A percentile compares a stretch with the other conserved stretches of the same genome.
Evolutionary conservation across 202 grass and related monocot genomes (phyloP).

Genomic region (Setaria italica): DNA sequence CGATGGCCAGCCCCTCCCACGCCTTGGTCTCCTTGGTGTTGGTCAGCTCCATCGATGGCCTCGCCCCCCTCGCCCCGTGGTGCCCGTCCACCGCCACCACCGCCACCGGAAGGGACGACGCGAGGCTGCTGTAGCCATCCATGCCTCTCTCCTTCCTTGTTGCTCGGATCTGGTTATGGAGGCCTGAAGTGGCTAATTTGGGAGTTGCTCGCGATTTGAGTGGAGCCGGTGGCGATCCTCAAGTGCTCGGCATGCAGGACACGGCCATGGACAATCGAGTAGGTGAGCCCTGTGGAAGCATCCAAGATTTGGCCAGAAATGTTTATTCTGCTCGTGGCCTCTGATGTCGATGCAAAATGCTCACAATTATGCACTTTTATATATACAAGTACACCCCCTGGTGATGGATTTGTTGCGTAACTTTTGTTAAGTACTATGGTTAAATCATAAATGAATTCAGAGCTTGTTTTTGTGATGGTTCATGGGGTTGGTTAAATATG

Average conservation of each 20-base stretch:
- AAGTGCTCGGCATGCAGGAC: constrained; percentile 10
- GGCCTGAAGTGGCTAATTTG: not conserved
- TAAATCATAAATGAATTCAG: not conserved
- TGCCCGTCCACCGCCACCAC: not conserved
- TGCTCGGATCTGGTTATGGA: constrained; percentile 37
- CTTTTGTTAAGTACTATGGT: not conserved
- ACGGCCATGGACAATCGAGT: constrained; percentile 45
- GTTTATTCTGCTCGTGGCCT: constrained; percentile 42
- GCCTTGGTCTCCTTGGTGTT: constrained; percentile 64
- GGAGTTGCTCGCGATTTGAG: constrained; percentile 11
- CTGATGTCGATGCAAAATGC: constrained; percentile 6
- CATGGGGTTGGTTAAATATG: constrained; percentile 2
- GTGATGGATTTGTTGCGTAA: not conserved
- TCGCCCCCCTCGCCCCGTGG: constrained; percentile 11
- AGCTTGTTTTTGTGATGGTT: not conserved
- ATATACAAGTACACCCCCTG: not conserved
- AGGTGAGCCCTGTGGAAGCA: constrained; percentile 52
- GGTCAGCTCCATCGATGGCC: constrained; percentile 56
- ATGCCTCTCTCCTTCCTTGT: constrained; percentile 22
- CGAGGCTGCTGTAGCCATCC: constrained; percentile 59
- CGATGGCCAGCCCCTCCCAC: constrained; percentile 65
- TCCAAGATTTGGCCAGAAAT: constrained; percentile 56
- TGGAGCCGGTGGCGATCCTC: constrained; percentile 23
- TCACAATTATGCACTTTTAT: constrained; percentile 5
- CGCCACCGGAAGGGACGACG: not conserved